phyloP scores from a whole-genome alignment of 306 rosid genomes.

The Comarum palustre region DNA sequence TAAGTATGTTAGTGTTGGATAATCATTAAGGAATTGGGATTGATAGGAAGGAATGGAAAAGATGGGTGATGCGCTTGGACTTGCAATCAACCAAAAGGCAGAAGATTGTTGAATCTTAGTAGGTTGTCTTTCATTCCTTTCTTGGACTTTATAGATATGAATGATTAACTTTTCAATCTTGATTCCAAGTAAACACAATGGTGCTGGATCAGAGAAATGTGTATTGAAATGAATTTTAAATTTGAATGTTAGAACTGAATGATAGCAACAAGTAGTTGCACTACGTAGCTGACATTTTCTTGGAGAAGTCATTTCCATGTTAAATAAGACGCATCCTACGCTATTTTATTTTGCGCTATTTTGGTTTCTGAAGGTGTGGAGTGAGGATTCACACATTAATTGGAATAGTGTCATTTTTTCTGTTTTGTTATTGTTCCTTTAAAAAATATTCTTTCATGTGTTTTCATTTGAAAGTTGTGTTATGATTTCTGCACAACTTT shows the following conservation, averaged over 20 bases:
- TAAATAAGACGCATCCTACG: not conserved
- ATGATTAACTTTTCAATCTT: conserved; percentile 16
- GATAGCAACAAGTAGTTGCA: not conserved
- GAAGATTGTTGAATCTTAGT: conserved; percentile 54
- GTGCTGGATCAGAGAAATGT: not conserved
- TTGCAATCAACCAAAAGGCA: conserved; percentile 50
- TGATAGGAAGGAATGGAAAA: conserved; percentile 86
- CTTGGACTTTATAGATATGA: conserved; percentile 20
- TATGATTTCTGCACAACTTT: not conserved
- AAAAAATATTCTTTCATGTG: not conserved
- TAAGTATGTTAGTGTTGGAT: conserved; percentile 49
- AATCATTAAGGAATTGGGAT: conserved; percentile 59
- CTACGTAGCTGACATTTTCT: not conserved
- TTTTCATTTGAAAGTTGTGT: not conserved
- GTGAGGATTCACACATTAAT: not conserved
- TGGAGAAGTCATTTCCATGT: not conserved
- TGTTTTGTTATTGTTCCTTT: not conserved
- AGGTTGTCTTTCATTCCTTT: conserved; percentile 55
- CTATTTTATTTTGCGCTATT: not conserved
- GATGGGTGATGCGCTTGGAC: conserved; percentile 76
- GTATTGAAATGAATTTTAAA: not conserved
- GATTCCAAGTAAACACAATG: conserved; percentile 11
- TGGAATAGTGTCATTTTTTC: not conserved
- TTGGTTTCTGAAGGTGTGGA: not conserved
- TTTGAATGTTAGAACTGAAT: not conserved